These are phyloP conservation scores for Pascua guehoae DNA, from an alignment of 1,284 basidiomycete genomes.

Conservation along the genomic window DNA sequence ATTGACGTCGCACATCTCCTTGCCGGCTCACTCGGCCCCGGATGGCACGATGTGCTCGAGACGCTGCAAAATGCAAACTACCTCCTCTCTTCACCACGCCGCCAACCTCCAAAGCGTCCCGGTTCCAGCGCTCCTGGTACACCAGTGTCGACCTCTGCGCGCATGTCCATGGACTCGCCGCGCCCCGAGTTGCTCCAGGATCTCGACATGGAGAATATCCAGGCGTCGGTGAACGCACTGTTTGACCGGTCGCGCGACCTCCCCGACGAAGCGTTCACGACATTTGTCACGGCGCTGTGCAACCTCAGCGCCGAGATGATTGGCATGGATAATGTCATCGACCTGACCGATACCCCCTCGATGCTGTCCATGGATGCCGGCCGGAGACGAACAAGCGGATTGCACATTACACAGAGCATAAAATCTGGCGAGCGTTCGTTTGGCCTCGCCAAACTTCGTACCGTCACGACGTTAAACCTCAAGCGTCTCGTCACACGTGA, in stretches of 20 bases:
- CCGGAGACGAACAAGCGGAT: slow-evolving; percentile 74
- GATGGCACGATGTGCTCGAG: slow-evolving; percentile 89
- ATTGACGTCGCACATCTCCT: slow-evolving; percentile 75
- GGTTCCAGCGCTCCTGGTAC: no score
- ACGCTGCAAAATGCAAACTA: slow-evolving; percentile 89
- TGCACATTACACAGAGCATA: slow-evolving; percentile 70
- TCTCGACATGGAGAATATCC: slow-evolving; percentile 69
- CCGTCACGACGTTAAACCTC: slow-evolving; percentile 75
- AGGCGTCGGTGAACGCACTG: slow-evolving; percentile 67
- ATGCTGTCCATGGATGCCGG: slow-evolving; percentile 32
- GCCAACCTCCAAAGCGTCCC: not conserved
- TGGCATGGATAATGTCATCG: slow-evolving; percentile 62
- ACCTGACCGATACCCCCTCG: slow-evolving; percentile 15
- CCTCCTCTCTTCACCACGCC: slow-evolving; percentile 59
- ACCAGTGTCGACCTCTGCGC: not conserved
- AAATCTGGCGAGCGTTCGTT: slow-evolving; percentile 62
- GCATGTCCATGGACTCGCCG: slow-evolving; percentile 15
- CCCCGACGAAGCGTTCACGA: slow-evolving; percentile 74
- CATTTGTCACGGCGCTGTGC: slow-evolving; percentile 78
- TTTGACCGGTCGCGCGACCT: slow-evolving; percentile 80
- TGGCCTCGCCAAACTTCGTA: slow-evolving; percentile 77
- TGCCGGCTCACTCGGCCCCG: slow-evolving; percentile 74
- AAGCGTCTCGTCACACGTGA: slow-evolving; percentile 74
- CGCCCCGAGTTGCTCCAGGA: slow-evolving; percentile 52
- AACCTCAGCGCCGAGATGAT: slow-evolving; percentile 84